Evolutionary conservation across 2,329 filamentous ascomycete genomes (phyloP).

Genomic region (Aspergillus niger): DNA sequence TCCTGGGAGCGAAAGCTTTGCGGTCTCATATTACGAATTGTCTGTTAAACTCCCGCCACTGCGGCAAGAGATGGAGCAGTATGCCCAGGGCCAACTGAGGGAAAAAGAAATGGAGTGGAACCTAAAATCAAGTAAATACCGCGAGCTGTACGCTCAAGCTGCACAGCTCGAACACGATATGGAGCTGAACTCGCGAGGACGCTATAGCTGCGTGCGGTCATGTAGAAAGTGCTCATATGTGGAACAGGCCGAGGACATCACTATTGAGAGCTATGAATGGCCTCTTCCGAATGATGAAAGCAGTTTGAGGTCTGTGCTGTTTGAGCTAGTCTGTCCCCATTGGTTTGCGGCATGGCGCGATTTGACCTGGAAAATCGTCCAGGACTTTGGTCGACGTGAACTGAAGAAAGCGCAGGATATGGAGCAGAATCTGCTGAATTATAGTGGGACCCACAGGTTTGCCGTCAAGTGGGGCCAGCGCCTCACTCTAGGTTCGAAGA

Average conservation of each 20-base stretch:
- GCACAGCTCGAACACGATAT: neutral
- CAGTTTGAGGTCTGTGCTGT: conserved; percentile 48
- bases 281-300: conserved; percentile 46
- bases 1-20: conserved; percentile 42
- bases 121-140: conserved; percentile 2
- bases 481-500: conserved; percentile 18
- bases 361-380: conserved; percentile 45
- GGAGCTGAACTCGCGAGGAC: neutral
- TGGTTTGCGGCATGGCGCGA: conserved; percentile 53
- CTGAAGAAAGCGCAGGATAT: neutral
- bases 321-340: conserved; percentile 51
- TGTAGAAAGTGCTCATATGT: conserved; percentile 40
- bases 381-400: conserved; percentile 37
- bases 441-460: conserved; percentile 8
- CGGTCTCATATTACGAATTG: conserved; percentile 49
- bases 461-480: neutral
- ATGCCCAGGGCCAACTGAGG: neutral
- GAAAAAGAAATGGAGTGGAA: conserved; percentile 8
- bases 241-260: conserved; percentile 36
- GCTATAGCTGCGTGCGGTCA: neutral
- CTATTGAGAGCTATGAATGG: conserved; percentile 57
- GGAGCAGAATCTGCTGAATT: conserved; percentile 14
- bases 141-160: conserved; percentile 8
- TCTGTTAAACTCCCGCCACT: conserved; percentile 42
- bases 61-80: neutral